A percentile compares a stretch with the other conserved stretches of the same genome.
Evolutionary conservation across 2,329 filamentous ascomycete genomes (phyloP).

Genomic region (Endothia cerciana): DNA sequence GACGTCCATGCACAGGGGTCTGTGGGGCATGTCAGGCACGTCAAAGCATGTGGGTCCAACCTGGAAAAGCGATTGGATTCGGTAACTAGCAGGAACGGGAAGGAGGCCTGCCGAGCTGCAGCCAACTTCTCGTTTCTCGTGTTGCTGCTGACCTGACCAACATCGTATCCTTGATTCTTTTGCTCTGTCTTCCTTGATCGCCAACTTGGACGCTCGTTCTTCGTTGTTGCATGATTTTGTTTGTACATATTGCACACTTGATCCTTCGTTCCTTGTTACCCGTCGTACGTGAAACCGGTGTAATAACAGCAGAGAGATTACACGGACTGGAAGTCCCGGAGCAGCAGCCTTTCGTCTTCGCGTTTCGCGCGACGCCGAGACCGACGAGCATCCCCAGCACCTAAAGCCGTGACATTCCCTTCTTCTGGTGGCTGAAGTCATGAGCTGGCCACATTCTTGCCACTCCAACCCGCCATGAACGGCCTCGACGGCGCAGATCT

Average conservation of each 20-base stretch:
- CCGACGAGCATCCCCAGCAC: neutral
- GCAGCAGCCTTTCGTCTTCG: neutral
- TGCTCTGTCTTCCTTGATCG: neutral
- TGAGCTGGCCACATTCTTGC: conserved; percentile 14
- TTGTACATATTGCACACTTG: neutral
- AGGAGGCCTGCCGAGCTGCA: neutral
- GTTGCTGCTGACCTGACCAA: conserved; percentile 11
- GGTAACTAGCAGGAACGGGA: neutral
- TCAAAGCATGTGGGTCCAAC: conserved; percentile 9
- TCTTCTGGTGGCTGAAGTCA: conserved; percentile 9
- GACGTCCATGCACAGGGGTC: no score
- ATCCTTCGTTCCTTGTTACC: neutral
- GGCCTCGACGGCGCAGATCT: conserved; percentile 15
- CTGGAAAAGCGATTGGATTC: conserved; percentile 1
- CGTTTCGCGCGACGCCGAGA: neutral
- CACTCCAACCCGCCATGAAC: conserved; percentile 22
- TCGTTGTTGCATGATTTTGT: neutral
- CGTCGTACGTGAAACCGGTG: neutral
- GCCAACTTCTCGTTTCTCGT: neutral
- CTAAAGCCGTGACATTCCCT: neutral
- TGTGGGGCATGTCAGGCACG: neutral
- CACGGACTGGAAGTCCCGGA: neutral
- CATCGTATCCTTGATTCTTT: conserved; percentile 3
- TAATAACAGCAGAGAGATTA: neutral
- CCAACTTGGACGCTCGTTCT: neutral